A percentile compares a stretch with the other conserved stretches of the same genome.
Evolutionary conservation across 495 filamentous ascomycete species (phyloP).

Genomic region (Penicillium argentinense): DNA sequence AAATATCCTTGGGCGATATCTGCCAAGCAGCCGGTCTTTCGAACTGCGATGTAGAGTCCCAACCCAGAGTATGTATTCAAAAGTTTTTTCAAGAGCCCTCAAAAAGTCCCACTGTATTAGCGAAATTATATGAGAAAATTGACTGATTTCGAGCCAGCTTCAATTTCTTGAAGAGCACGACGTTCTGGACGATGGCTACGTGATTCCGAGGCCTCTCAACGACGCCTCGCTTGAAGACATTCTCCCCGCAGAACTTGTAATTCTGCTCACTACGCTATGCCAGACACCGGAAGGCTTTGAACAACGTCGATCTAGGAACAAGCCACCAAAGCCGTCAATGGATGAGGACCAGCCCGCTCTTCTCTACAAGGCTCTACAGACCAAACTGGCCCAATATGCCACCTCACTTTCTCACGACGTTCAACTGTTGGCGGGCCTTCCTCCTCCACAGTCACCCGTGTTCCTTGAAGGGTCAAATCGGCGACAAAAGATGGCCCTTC

Average conservation of each 20-base stretch:
- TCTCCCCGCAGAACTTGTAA: slow-evolving; percentile 48
- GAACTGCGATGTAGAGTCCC: slow-evolving; percentile 39
- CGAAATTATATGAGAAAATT: slow-evolving; percentile 3
- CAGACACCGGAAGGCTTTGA: slow-evolving; percentile 41
- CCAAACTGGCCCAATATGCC: slow-evolving; percentile 50
- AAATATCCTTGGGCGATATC: slow-evolving; percentile 62
- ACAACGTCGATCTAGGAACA: slow-evolving; percentile 40
- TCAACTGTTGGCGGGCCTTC: slow-evolving; percentile 43
- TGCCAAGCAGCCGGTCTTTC: slow-evolving; percentile 48
- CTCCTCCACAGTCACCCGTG: slow-evolving; percentile 16
- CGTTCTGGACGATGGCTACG: slow-evolving; percentile 56
- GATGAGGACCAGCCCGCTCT: slow-evolving; percentile 28
- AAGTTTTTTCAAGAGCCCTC: slow-evolving; percentile 10
- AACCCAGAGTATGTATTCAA: slow-evolving; percentile 45
- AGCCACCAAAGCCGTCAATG: slow-evolving; percentile 45
- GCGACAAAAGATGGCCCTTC: slow-evolving; percentile 64
- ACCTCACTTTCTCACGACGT: slow-evolving; percentile 65
- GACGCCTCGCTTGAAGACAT: slow-evolving; percentile 38
- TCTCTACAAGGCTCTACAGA: slow-evolving; percentile 31
- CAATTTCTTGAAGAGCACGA: slow-evolving; percentile 50
- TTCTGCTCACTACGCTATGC: slow-evolving; percentile 47
- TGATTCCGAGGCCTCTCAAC: slow-evolving; percentile 39
- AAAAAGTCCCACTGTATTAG: not conserved
- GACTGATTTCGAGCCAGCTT: slow-evolving; percentile 28
- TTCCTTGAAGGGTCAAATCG: slow-evolving; percentile 26